Evolutionary conservation across 768 basidiomycete species (phyloP).

Genomic region (Tulasnella sp.): DNA sequence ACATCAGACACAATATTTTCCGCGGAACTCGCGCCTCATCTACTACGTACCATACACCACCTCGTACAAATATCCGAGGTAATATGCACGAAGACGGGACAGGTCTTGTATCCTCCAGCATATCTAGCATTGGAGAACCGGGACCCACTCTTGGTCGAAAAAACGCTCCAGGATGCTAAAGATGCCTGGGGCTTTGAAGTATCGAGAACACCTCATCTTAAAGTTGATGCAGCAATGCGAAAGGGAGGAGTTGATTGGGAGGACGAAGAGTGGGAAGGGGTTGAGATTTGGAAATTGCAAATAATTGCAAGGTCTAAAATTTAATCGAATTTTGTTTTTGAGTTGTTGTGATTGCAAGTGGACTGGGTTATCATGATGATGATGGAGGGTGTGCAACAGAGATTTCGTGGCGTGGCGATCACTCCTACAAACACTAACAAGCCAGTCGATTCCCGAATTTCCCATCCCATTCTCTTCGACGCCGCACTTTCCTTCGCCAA

Average conservation of each 20-base stretch:
- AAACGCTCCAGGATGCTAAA: constrained; percentile 44
- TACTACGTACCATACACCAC: constrained; percentile 53
- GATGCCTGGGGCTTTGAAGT: constrained; percentile 45
- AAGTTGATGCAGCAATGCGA: constrained; percentile 48
- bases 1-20: constrained; percentile 78
- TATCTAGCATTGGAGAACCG: constrained; percentile 65
- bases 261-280: constrained; percentile 62
- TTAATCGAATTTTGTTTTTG: background rate
- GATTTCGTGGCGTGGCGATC: background rate
- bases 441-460: background rate
- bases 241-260: constrained; percentile 50
- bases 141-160: constrained; percentile 53
- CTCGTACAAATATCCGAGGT: constrained; percentile 28
- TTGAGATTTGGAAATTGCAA: constrained; percentile 65
- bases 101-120: constrained; percentile 33
- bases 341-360: background rate
- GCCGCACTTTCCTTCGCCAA: background rate
- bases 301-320: background rate
- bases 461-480: background rate
- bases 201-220: constrained; percentile 45
- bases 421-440: background rate
- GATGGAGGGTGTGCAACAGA: background rate
- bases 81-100: background rate
- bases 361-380: too few relatives aligned
- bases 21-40: constrained; percentile 47